Evolutionary conservation across 73 alveolate species (phyloP), one percentile per base, ranked within the genome.

Genomic region (Symbiodinium natans): DNA sequence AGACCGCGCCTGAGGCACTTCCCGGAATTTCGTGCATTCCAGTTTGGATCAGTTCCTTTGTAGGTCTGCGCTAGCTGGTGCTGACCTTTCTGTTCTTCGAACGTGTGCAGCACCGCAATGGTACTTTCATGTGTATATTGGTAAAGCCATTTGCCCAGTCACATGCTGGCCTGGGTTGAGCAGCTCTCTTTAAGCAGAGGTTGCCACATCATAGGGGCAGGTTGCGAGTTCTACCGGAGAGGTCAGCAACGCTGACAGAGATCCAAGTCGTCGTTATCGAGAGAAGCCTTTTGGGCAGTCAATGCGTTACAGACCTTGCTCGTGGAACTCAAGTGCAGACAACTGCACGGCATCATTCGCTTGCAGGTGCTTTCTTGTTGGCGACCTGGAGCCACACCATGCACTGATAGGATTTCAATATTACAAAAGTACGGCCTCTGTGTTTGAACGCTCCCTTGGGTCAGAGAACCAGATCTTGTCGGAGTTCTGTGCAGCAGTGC

Each of bases 81-180:
- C 80, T 29, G 71, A 23, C 71, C 23, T 29, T 29, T 21, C 71
- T 4, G n/a, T 52, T 52, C 23, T 52, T 52, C 19, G 3, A 52
- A 52, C 15, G 71, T 52, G 71, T 52, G 23, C 71, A 29, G 2
- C 23, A 52, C n/a, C n/a, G 17, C 23, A n/a, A n/a, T n/a, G n/a
- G n/a, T n/a, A n/a, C n/a, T n/a, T n/a, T n/a, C n/a, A n/a, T n/a
- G n/a, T n/a, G n/a, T n/a, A n/a, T n/a, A n/a, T n/a, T n/a, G n/a
- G n/a, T n/a, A n/a, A n/a, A n/a, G n/a, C n/a, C n/a, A n/a, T n/a
- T n/a, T n/a, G n/a, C n/a, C 80, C 19, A 63, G 80, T 29, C 27
- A 7, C 29, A 63, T 29, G 36, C 80, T 63, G 80, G 80, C 80
- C 80, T 63, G 80, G 80, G 80, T n/a, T 63, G 80, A 63, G 80